Evolutionary conservation across 2,329 filamentous ascomycete species (phyloP), one percentile per base, ranked within the genome.

Genomic region (Pyrenochaeta sp.): DNA sequence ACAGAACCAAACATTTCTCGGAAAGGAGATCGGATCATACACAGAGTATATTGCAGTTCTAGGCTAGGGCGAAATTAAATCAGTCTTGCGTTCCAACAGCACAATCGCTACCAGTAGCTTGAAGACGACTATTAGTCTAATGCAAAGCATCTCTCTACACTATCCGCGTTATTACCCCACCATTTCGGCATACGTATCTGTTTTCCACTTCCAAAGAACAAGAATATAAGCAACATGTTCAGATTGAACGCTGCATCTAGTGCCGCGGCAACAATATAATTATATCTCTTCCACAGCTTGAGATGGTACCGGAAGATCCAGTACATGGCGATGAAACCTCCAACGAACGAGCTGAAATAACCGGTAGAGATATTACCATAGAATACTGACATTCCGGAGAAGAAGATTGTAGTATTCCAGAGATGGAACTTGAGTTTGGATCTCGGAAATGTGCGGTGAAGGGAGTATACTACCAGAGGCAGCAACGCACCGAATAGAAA

Each of bases 211-310:
- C 83, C 82, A 60, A 87, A 85, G 55, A 82, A 83, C 52, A 87
- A 66, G 67, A 87, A 87, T n/a, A 86, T 81, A 15, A 87, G 73
- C 54, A 88, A 60, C 79, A 87, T 80, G 57, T 86, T 85, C 17
- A 87, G 74, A 66, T 87, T 87, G 66, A 85, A 87, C 0, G 83
- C 85, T 0, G 85, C 84, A 67, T 87, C 85, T 60, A 87, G 84
- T 1, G 85, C 85, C 1, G 85, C 85, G 0, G 84, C 85, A 14
- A 87, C 68, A 30, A 87, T 80, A 60, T 86, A 87, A 58, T 86
- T 87, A 69, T 86, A 87, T 14, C 81, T 73, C 42, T 83, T 81
- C 84, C 85, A 87, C 7, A 85, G 71, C 48, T 83, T 77, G 51
- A 85, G 86, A 12, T 82, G 76, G 29, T 82, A 78, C 0, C 84